Base-by-base conservation (phyloP, 345 rosid species). In the Passiflora organensis region DNA sequence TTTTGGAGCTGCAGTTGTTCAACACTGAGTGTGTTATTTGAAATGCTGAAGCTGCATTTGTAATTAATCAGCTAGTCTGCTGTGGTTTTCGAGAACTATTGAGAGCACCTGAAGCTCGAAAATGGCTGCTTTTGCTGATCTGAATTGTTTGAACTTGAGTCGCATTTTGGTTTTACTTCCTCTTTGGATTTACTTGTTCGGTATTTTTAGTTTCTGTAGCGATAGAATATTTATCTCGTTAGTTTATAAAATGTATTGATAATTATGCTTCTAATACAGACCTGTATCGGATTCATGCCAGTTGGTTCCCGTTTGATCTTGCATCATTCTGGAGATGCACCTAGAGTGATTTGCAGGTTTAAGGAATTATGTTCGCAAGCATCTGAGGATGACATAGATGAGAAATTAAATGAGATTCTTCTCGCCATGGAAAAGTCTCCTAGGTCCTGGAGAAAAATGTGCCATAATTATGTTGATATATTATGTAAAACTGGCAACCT, bases 401-500 rank as follows among this genome's bases (percentile, higher is more conserved):
- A 66, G 55, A 52, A 56, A 59, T 65, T 59, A 48, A 72, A 63
- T 56, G 46, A 61, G 49, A 75, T 73, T 44, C 59, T 80, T 48
- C 55, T 63, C 13, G 52, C 44, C 8, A 55, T 56, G 28, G 47
- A 64, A 53, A 67, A 64, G 39, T 43, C 62, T 51, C 78, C 80
- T 0, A 70, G 64, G 5, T 56, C 44, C 1, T 43, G 58, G 39
- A 62, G 52, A 65, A 65, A 73, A 65, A 55, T 64, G 4, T 78
- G 78, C 62, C 59, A 19, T 58, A 51, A 28, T n/a, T 60, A 44
- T 43, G 54, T 75, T 44, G 55, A 69, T 28, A 76, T 75, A 50
- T 68, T 80, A 23, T 78, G 79, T 60, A 75, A 65, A 62, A 59
- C 58, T 23, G 89, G 87, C 23, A 77, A 74, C 62, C 60, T 75